Percentiles rank a stretch among this genome's conserved stretches.
Conservation (phyloP, 257 asterid genomes). For the Plantago elongata region DNA sequence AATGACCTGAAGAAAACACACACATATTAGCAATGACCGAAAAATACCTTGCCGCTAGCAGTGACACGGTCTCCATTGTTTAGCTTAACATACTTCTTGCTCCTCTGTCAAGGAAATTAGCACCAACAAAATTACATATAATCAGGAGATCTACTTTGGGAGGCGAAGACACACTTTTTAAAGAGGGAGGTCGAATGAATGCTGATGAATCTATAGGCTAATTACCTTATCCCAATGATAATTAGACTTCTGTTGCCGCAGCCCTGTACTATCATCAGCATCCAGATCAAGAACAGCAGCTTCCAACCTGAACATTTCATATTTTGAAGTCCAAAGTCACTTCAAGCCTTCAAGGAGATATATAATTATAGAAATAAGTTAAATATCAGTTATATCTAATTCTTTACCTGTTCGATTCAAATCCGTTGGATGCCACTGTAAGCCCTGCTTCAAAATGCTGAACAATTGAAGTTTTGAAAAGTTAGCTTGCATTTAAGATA, state of each 20-base stretch:
- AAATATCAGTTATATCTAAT: not conserved
- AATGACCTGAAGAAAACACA: not conserved
- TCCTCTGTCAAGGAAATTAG: constrained; percentile 51
- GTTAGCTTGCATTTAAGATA: constrained; percentile 19
- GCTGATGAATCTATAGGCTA: constrained; percentile 7
- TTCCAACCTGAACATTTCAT: constrained; percentile 51
- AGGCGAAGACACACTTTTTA: not conserved
- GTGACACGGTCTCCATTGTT: constrained; percentile 93
- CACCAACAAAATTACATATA: constrained; percentile 12
- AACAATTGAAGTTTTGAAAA: constrained; percentile 20
- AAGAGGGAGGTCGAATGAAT: not conserved
- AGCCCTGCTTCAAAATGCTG: constrained; percentile 99
- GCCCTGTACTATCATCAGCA: constrained; percentile 72
- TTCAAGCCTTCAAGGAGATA: too few relatives aligned
- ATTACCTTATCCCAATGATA: constrained; percentile 96
- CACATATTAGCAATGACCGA: not conserved
- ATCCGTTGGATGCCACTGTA: constrained; percentile 54
- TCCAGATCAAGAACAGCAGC: constrained; percentile 85
- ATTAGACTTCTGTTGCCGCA: constrained; percentile 67
- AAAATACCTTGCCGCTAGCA: constrained; percentile 89
- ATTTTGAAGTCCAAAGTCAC: not conserved
- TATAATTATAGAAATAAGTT: not conserved
- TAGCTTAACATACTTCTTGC: constrained; percentile 87
- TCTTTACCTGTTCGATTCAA: constrained; percentile 66
- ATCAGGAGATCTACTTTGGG: not conserved